These are phyloP conservation scores for Stenocarpella maydis DNA, from an alignment of 2,329 filamentous ascomycete genomes.

Conservation along the genomic window DNA sequence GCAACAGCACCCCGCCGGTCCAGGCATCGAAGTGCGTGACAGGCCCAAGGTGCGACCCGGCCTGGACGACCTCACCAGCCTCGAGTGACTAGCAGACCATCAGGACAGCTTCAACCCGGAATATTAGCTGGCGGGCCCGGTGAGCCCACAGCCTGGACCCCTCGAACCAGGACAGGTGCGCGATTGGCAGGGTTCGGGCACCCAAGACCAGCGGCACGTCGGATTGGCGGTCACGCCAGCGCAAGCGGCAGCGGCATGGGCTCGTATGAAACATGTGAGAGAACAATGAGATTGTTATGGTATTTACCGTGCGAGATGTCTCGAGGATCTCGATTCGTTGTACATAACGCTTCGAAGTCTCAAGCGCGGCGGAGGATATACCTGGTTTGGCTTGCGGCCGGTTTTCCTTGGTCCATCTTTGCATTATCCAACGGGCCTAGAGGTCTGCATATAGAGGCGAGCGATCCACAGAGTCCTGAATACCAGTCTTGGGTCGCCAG, in stretches of 20 bases:
- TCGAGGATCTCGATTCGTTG: constrained; percentile 20
- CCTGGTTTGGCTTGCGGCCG: constrained; percentile 12
- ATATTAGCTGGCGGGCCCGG: background rate
- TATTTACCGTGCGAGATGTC: background rate
- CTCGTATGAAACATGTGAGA: background rate
- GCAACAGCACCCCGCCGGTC: constrained; percentile 73
- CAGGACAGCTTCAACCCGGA: constrained; percentile 14
- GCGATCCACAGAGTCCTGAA: background rate
- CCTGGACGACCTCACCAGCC: constrained; percentile 70
- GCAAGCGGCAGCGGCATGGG: constrained; percentile 1
- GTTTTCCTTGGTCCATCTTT: constrained; percentile 13
- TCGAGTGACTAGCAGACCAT: constrained; percentile 62
- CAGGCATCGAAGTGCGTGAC: constrained; percentile 82
- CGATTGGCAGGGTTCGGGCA: background rate
- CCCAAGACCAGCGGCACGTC: background rate
- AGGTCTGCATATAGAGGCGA: constrained; percentile 22
- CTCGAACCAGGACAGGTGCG: background rate
- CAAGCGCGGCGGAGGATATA: constrained; percentile 5
- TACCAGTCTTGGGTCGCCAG: too few species aligned
- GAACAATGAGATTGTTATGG: background rate
- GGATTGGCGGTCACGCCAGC: background rate
- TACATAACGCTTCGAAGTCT: constrained; percentile 11
- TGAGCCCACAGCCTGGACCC: background rate
- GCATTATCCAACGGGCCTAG: constrained; percentile 8
- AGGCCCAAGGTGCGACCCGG: constrained; percentile 66